phyloP scores from a whole-genome alignment of 495 filamentous ascomycete genomes.

The Alectoria sarmentosa region DNA sequence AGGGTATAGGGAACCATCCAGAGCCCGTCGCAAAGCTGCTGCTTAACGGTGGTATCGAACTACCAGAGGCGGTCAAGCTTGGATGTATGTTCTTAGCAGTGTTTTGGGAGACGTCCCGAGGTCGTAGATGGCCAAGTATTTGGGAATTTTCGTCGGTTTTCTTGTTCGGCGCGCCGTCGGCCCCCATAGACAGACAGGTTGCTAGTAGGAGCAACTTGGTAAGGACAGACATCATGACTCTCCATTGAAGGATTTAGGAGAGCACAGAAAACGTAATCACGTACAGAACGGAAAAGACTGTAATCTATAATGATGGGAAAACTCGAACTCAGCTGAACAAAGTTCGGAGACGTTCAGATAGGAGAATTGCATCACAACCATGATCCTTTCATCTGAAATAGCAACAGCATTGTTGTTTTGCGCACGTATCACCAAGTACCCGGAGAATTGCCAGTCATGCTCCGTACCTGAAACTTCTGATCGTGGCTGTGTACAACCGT shows the following conservation, averaged over 20 bases:
- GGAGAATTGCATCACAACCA: not conserved
- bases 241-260: slow-evolving; percentile 15
- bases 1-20: not conserved
- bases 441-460: not conserved
- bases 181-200: slow-evolving; percentile 1
- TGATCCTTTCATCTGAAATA: slow-evolving; percentile 10
- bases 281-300: slow-evolving; percentile 11
- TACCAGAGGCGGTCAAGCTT: slow-evolving; percentile 4
- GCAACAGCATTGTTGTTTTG: slow-evolving; percentile 5
- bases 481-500: not conserved
- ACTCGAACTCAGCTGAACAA: not conserved
- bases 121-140: not conserved
- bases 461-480: not conserved
- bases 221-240: slow-evolving; percentile 23
- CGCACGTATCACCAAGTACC: slow-evolving; percentile 12
- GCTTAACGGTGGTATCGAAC: not conserved
- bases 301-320: slow-evolving; percentile 6
- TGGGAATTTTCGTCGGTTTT: not conserved
- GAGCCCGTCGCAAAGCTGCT: not conserved
- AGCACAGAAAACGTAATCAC: slow-evolving; percentile 2
- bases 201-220: slow-evolving; percentile 10
- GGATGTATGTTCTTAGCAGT: not conserved
- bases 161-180: slow-evolving; percentile 9
- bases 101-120: not conserved
- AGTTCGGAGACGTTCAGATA: not conserved